Conservation (phyloP, 2,329 filamentous ascomycete genomes). For the Penicillium sp. region DNA sequence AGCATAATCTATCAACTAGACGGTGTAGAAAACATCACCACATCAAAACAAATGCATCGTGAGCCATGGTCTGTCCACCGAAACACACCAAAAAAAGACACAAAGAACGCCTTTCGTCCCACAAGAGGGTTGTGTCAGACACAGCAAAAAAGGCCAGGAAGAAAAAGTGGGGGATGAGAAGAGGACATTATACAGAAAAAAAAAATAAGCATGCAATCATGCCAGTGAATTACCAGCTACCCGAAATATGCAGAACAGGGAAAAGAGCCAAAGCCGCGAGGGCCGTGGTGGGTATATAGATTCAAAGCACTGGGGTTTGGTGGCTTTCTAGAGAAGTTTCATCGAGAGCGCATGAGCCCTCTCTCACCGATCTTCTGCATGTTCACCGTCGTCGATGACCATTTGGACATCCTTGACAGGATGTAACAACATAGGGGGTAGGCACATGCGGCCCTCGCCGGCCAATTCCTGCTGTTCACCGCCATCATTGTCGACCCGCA, state of each 20-base stretch:
- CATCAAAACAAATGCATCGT: slow-evolving; percentile 15
- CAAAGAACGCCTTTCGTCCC: background rate
- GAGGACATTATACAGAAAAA: slow-evolving; percentile 17
- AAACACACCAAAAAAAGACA: slow-evolving; percentile 1
- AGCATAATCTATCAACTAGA: slow-evolving; percentile 2
- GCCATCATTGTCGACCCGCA: slow-evolving; percentile 73
- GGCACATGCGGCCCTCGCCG: slow-evolving; percentile 82
- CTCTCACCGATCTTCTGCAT: slow-evolving; percentile 19
- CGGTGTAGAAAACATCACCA: slow-evolving; percentile 5
- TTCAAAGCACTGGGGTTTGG: background rate
- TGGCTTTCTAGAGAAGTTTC: background rate
- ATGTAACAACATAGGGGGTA: slow-evolving; percentile 85
- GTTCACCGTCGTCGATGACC: slow-evolving; percentile 41
- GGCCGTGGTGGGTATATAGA: background rate
- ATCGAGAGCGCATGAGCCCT: background rate
- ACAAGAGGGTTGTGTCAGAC: background rate
- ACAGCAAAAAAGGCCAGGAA: background rate
- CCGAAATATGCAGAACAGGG: slow-evolving; percentile 3
- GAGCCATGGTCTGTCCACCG: slow-evolving; percentile 10
- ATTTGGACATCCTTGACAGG: slow-evolving; percentile 74
- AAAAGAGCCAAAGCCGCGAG: background rate
- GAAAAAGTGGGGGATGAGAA: background rate
- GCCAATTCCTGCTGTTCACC: slow-evolving; percentile 72
- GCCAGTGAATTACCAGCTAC: slow-evolving; percentile 6
- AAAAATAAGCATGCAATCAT: slow-evolving; percentile 13